Conservation (phyloP, 345 rosid genomes). For the Gynandropsis gynandra region DNA sequence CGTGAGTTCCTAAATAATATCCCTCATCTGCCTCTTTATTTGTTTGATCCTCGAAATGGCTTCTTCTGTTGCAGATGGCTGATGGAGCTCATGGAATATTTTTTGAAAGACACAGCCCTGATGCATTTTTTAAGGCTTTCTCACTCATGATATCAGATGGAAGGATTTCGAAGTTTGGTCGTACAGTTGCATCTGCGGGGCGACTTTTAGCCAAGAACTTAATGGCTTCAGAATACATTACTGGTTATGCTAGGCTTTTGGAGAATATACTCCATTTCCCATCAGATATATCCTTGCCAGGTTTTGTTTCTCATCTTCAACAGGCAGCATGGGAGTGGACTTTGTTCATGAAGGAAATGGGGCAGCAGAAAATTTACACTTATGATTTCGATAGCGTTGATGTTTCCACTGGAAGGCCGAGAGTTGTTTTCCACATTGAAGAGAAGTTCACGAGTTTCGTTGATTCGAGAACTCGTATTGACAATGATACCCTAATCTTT, state of each 20-base stretch:
- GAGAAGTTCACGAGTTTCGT: no score
- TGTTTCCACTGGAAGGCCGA: constrained; percentile 29
- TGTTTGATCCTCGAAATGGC: no score
- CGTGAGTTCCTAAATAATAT: no score
- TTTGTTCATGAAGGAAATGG: constrained; percentile 40
- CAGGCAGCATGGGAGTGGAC: constrained; percentile 75
- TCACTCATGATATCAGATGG: constrained; percentile 70
- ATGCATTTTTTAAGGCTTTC: constrained; percentile 61
- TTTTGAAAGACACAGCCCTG: constrained; percentile 55
- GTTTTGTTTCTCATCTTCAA: constrained; percentile 56
- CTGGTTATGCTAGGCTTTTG: no score
- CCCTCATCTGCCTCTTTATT: no score
- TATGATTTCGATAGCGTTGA: constrained; percentile 22
- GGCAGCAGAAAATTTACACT: constrained; percentile 27
- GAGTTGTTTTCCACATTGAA: constrained; percentile 45
- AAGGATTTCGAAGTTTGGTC: constrained; percentile 60
- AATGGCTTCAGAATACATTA: constrained; percentile 70
- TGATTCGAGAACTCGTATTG: no score
- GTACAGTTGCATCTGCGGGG: constrained; percentile 69
- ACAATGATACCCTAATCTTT: no score
- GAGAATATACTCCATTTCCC: no score
- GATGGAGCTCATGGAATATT: no score
- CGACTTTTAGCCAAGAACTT: constrained; percentile 66
- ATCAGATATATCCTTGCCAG: no score
- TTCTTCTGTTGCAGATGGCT: no score